Base-by-base conservation (phyloP, 176 grass and related monocot species). In the Tillandsia fasciculata region DNA sequence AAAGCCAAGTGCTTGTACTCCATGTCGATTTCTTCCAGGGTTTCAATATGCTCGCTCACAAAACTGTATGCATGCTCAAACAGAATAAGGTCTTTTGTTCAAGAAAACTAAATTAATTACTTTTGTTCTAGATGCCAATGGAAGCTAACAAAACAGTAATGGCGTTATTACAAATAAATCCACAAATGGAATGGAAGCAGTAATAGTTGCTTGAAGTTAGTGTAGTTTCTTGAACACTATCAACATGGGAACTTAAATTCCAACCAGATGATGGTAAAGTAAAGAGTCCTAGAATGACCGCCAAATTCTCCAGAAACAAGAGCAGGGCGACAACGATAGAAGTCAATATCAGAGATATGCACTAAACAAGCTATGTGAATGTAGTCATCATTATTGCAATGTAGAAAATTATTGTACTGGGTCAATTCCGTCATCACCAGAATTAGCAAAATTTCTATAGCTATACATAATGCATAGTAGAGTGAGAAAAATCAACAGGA, bases 11-110 rank as follows among this genome's bases (percentile, higher is more conserved):
- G 79, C 74, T 73, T 99, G 84, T 99, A 99, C 80, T 99, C 94
- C 94, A 99, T 99, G 72, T 99, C 90, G 0, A 99, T 99, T 77
- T 99, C 94, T 74, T 99, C 94, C 51, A 99, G 54, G 49, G 94
- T 99, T 68, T 99, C 94, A 12, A 99, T 99, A 81, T 99, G 90
- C 84, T 99, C 94, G 0, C 94, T 99, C 69, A 99, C 89, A 67
- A 99, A 97, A 53, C 94, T 97, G 71, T 15, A 77, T 42, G 78
- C 9, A 67, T 42, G 18, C 63, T 22, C 18, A 26, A 42, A 6
- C 64, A 67, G 50, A 1, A 4, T n/a, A 47, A 23, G 23, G 12
- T 66, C 12, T n/a, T 76, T 11, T 20, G 23, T 54, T 24, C 27
- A 8, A 10, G 5, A 10, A 52, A 14, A 61, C 7, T 18, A 15